A percentile compares a stretch with the other conserved stretches of the same genome.
These are phyloP conservation scores for Phytopythium aichiense DNA, from an alignment of 352 stramenopile species.

Conservation along the genomic window DNA sequence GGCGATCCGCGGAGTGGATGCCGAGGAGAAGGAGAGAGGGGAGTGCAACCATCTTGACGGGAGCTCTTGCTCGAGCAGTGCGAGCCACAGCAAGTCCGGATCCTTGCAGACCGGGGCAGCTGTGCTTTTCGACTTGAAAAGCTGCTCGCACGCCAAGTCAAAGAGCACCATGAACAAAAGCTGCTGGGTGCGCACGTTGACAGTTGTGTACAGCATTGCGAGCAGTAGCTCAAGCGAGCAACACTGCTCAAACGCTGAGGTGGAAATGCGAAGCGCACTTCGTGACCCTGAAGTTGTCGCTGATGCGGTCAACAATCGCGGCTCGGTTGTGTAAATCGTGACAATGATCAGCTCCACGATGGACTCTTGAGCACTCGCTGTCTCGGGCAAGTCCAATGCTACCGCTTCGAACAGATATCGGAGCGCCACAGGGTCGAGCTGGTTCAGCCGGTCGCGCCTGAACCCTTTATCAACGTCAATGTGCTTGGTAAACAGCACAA, in stretches of 20 bases:
- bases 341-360: slow-evolving; percentile 22
- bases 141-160: slow-evolving; percentile 28
- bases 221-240: slow-evolving; percentile 28
- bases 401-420: slow-evolving; percentile 28
- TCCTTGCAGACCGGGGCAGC: slow-evolving; percentile 13
- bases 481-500: slow-evolving; percentile 34
- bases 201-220: slow-evolving; percentile 28
- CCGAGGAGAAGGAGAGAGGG: slow-evolving; percentile 15
- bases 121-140: slow-evolving; percentile 18
- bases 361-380: slow-evolving; percentile 13
- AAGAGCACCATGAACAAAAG: slow-evolving; percentile 26
- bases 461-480: slow-evolving; percentile 14
- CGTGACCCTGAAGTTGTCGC: background rate
- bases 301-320: slow-evolving; percentile 1
- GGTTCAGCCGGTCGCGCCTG: slow-evolving; percentile 21
- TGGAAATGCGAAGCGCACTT: slow-evolving; percentile 13
- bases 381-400: slow-evolving; percentile 7
- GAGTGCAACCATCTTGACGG: slow-evolving; percentile 10
- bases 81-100: slow-evolving; percentile 23
- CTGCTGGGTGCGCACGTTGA: slow-evolving; percentile 15
- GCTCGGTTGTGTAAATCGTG: slow-evolving; percentile 21
- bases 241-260: slow-evolving; percentile 25
- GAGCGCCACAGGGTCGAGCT: slow-evolving; percentile 25
- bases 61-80: slow-evolving; percentile 21
- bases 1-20: slow-evolving; percentile 13